Evolutionary conservation across 352 stramenopile genomes (phyloP).

Genomic region (Lagenidium giganteum): DNA sequence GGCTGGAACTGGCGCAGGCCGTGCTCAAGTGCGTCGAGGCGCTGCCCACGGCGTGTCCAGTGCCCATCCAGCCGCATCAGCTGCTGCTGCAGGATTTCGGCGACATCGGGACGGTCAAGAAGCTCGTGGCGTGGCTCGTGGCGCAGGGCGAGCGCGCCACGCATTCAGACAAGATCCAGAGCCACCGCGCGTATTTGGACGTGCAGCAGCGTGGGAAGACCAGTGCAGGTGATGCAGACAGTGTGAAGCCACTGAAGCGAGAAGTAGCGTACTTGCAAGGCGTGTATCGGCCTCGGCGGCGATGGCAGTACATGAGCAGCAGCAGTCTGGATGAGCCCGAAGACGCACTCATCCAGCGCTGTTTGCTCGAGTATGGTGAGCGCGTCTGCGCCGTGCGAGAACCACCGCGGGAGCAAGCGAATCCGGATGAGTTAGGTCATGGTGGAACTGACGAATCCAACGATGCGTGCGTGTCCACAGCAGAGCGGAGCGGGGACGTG

Average conservation of each 20-base stretch:
- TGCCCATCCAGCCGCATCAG: constrained; percentile 59
- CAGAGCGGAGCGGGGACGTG: too few species aligned
- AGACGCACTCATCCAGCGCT: constrained; percentile 71
- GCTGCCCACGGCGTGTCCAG: constrained; percentile 23
- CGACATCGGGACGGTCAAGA: constrained; percentile 51
- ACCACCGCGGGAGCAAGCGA: constrained; percentile 11
- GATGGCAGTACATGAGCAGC: constrained; percentile 31
- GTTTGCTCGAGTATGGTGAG: constrained; percentile 79
- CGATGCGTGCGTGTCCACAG: too few species aligned
- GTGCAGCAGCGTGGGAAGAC: constrained; percentile 6
- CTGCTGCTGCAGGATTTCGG: constrained; percentile 75
- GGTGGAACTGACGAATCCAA: too few species aligned
- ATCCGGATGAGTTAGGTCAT: not conserved
- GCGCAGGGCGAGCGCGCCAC: constrained; percentile 21
- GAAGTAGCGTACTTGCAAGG: constrained; percentile 38
- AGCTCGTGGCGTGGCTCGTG: constrained; percentile 51
- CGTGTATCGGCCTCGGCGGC: constrained; percentile 30
- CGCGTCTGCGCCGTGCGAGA: constrained; percentile 19
- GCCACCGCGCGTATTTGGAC: constrained; percentile 24
- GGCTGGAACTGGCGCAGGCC: constrained; percentile 66
- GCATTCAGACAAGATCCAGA: constrained; percentile 34
- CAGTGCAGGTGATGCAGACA: not conserved
- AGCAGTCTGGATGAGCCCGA: constrained; percentile 35
- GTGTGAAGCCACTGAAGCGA: constrained; percentile 20
- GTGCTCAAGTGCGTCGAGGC: constrained; percentile 34